Conservation (phyloP, 2,329 filamentous ascomycete species). For the Xylaria sp. region DNA sequence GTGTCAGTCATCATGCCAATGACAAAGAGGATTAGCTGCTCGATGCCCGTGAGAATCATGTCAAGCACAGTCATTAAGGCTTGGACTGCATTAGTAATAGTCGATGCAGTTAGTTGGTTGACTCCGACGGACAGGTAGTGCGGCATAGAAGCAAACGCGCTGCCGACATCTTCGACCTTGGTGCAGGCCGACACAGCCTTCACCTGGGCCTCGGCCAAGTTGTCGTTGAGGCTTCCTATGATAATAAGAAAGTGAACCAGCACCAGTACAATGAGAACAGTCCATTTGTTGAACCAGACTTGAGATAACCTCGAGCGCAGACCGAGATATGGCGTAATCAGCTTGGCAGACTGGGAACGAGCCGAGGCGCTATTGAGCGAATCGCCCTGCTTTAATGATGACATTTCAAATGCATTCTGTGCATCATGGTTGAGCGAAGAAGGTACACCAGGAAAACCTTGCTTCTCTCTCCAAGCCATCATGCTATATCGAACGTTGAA, state of each 20-base stretch:
- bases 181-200: slow-evolving; percentile 91
- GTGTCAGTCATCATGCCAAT: slow-evolving; percentile 92
- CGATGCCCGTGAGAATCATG: slow-evolving; percentile 82
- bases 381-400: slow-evolving; percentile 25
- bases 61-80: slow-evolving; percentile 82
- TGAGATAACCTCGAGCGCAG: slow-evolving; percentile 90
- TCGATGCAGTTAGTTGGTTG: slow-evolving; percentile 83
- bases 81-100: slow-evolving; percentile 82
- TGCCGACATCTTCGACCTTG: slow-evolving; percentile 91
- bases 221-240: slow-evolving; percentile 74
- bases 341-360: slow-evolving; percentile 55
- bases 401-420: slow-evolving; percentile 47
- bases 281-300: slow-evolving; percentile 98
- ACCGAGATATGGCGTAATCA: slow-evolving; percentile 88
- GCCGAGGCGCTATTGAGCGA: slow-evolving; percentile 12
- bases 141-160: slow-evolving; percentile 97
- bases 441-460: slow-evolving; percentile 39
- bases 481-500: slow-evolving; percentile 31
- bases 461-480: slow-evolving; percentile 41
- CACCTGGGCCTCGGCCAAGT: slow-evolving; percentile 78
- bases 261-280: slow-evolving; percentile 85
- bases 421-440: slow-evolving; percentile 46
- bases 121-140: slow-evolving; percentile 91
- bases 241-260: slow-evolving; percentile 83
- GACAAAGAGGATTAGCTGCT: slow-evolving; percentile 89